These are phyloP conservation scores for Syncephalastrum sp. DNA, from an alignment of 371 early-diverging fungal species.

Conservation along the genomic window DNA sequence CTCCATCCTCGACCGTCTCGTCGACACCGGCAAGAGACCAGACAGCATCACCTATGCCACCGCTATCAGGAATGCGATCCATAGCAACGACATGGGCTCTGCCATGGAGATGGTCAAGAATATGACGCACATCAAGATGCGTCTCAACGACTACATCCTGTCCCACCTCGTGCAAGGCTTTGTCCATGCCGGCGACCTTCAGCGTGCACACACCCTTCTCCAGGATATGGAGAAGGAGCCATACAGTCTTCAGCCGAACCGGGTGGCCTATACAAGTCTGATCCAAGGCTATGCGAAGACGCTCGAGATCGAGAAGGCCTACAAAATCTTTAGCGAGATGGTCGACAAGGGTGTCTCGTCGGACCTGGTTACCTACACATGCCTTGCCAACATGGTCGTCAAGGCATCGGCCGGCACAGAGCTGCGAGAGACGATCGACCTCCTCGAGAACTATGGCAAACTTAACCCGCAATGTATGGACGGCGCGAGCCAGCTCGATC, in stretches of 20 bases:
- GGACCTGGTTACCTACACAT: slow-evolving; percentile 35
- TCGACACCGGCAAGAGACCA: slow-evolving; percentile 8
- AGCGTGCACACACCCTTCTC: slow-evolving; percentile 27
- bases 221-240: slow-evolving; percentile 22
- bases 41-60: slow-evolving; percentile 35
- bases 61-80: slow-evolving; percentile 34
- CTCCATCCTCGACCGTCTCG: slow-evolving; percentile 12
- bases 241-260: slow-evolving; percentile 24
- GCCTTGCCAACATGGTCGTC: slow-evolving; percentile 34
- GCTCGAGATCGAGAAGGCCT: slow-evolving; percentile 31
- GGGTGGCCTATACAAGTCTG: slow-evolving; percentile 28
- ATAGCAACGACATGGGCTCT: slow-evolving; percentile 24
- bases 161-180: slow-evolving; percentile 42
- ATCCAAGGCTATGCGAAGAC: slow-evolving; percentile 36
- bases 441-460: slow-evolving; percentile 1
- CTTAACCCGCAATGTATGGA: slow-evolving; percentile 3
- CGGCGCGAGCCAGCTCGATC: slow-evolving; percentile 15
- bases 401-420: slow-evolving; percentile 6
- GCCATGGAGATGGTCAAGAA: slow-evolving; percentile 30
- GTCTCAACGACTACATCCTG: slow-evolving; percentile 38
- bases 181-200: slow-evolving; percentile 21
- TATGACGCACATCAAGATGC: slow-evolving; percentile 28
- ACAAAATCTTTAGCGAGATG: slow-evolving; percentile 34
- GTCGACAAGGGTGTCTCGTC: slow-evolving; percentile 27
- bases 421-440: not conserved